Percentiles rank a stretch among this genome's conserved stretches.
These are phyloP conservation scores for Metschnikowia hibisci DNA, from an alignment of 805 yeast species.

Conservation along the genomic window DNA sequence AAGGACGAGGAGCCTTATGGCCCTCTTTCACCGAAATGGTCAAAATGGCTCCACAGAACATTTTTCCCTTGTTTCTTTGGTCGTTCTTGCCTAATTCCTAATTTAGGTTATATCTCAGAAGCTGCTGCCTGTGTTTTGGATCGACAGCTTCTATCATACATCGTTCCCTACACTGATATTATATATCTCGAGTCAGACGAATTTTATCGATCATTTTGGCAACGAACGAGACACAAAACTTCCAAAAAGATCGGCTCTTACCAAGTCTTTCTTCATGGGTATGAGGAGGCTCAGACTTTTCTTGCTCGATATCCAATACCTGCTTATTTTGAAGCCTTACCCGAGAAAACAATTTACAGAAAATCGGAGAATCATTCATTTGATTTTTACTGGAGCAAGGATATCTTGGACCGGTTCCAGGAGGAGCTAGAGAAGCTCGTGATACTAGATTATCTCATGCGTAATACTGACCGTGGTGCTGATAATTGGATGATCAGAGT, in stretches of 20 bases:
- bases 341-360: neutral
- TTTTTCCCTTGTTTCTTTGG: slow-evolving; percentile 78
- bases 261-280: slow-evolving; percentile 58
- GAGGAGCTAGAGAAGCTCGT: slow-evolving; percentile 66
- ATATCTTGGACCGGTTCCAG: slow-evolving; percentile 47
- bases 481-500: slow-evolving; percentile 76
- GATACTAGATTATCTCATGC: slow-evolving; percentile 64
- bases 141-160: slow-evolving; percentile 50
- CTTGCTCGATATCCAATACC: slow-evolving; percentile 56
- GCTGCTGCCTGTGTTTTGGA: slow-evolving; percentile 69
- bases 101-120: slow-evolving; percentile 68
- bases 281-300: slow-evolving; percentile 59
- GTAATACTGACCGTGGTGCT: slow-evolving; percentile 71
- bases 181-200: slow-evolving; percentile 45
- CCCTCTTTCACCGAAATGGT: slow-evolving; percentile 73
- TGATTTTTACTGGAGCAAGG: slow-evolving; percentile 51
- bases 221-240: slow-evolving; percentile 21
- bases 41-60: slow-evolving; percentile 73
- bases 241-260: slow-evolving; percentile 59
- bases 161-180: slow-evolving; percentile 66
- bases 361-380: neutral
- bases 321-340: slow-evolving; percentile 15
- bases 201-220: slow-evolving; percentile 54
- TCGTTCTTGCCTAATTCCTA: slow-evolving; percentile 66
- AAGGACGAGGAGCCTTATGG: slow-evolving; percentile 82